Evolutionary conservation across 192 early-diverging fungal species (phyloP).

Genomic region (Phlyctochytrium planicorne): DNA sequence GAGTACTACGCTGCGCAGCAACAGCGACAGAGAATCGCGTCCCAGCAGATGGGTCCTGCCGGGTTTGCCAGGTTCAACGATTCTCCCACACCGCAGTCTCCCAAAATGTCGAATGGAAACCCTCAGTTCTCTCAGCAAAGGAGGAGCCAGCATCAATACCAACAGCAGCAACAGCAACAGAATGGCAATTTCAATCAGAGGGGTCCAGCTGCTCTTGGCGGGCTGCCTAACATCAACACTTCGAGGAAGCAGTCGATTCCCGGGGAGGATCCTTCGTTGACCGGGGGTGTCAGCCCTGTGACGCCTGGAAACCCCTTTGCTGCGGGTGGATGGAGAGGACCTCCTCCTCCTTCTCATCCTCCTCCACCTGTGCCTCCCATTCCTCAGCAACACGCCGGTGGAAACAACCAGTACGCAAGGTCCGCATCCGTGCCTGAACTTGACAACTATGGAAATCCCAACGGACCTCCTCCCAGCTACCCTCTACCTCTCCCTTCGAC

Average conservation of each 20-base stretch:
- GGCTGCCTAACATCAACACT: not conserved
- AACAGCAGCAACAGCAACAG: no score
- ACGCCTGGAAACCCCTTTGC: not conserved
- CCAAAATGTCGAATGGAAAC: not conserved
- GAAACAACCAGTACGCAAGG: not conserved
- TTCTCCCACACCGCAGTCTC: not conserved
- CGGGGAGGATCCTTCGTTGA: not conserved
- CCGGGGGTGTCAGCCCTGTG: not conserved
- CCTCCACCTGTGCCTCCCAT: conserved; percentile 5
- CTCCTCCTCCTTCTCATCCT: conserved; percentile 1
- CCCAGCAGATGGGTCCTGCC: not conserved
- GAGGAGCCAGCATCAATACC: conserved; percentile 3
- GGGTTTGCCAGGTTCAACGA: not conserved
- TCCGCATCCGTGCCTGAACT: not conserved
- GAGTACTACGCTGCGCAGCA: conserved; percentile 1
- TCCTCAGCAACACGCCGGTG: not conserved
- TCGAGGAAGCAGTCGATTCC: not conserved
- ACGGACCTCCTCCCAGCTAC: no score
- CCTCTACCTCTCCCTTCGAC: not conserved
- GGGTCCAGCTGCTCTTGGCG: not conserved
- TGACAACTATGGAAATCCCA: not conserved
- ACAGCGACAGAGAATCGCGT: not conserved
- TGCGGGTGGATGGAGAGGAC: not conserved
- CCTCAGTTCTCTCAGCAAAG: not conserved
- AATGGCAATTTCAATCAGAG: not conserved